These are phyloP conservation scores for Penicillium longicatenatum DNA, from an alignment of 495 filamentous ascomycete genomes.

Conservation along the genomic window DNA sequence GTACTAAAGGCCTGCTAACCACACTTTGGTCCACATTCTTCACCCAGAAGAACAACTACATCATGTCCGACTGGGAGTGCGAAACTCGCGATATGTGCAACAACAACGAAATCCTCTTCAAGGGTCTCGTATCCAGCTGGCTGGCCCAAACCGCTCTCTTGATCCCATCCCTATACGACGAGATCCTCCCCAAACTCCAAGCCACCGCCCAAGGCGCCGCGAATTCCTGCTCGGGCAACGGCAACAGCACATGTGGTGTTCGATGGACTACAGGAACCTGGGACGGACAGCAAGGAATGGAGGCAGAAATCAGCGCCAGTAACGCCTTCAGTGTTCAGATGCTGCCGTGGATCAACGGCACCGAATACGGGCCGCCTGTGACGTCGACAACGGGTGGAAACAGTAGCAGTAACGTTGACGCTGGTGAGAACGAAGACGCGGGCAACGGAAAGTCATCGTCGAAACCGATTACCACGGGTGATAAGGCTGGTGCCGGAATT, in stretches of 20 bases:
- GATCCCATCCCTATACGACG: constrained; percentile 57
- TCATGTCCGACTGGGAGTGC: constrained; percentile 68
- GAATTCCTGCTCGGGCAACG: constrained; percentile 61
- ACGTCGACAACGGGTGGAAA: constrained; percentile 18
- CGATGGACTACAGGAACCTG: constrained; percentile 65
- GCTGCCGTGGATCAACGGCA: constrained; percentile 23
- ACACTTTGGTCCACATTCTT: constrained; percentile 42
- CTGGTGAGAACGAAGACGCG: constrained; percentile 6
- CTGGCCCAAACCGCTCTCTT: constrained; percentile 72
- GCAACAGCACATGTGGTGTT: constrained; percentile 69
- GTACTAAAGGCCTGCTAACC: constrained; percentile 56
- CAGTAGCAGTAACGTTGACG: constrained; percentile 23
- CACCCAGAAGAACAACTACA: constrained; percentile 46
- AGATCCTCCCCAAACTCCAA: constrained; percentile 65
- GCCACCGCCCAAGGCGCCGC: constrained; percentile 70
- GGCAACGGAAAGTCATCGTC: neutral
- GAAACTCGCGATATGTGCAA: constrained; percentile 62
- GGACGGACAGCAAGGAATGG: constrained; percentile 66
- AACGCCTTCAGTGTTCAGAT: constrained; percentile 50
- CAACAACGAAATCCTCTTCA: constrained; percentile 77
- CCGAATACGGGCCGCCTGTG: constrained; percentile 6
- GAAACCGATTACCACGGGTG: constrained; percentile 13
- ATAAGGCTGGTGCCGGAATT: constrained; percentile 21
- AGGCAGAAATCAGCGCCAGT: constrained; percentile 53
- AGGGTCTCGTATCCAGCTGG: constrained; percentile 76